phyloP scores from a whole-genome alignment of 2,329 filamentous ascomycete genomes.

The Magnaporthales sp. region DNA sequence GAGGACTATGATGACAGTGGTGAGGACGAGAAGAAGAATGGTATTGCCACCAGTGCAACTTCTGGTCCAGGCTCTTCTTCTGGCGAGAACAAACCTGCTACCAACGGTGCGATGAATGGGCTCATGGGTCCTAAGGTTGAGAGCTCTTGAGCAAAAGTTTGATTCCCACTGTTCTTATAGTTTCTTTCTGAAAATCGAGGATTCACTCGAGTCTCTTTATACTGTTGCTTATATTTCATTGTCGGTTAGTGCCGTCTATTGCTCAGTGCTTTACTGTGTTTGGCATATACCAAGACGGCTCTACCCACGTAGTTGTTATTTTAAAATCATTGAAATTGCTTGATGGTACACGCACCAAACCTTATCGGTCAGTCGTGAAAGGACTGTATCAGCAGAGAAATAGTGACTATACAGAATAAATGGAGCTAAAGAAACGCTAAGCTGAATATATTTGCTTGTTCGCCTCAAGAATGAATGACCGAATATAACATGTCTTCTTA shows the following conservation, averaged over 20 bases:
- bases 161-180: background rate
- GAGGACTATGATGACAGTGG: slow-evolving; percentile 95
- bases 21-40: slow-evolving; percentile 68
- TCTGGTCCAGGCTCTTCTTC: slow-evolving; percentile 33
- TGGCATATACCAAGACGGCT: background rate
- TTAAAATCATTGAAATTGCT: background rate
- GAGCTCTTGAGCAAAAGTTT: slow-evolving; percentile 12
- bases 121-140: slow-evolving; percentile 39
- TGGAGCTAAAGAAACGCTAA: too few relatives aligned
- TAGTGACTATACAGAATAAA: too few relatives aligned
- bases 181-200: background rate
- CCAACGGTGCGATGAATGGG: slow-evolving; percentile 37
- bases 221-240: background rate
- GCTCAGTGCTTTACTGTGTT: background rate
- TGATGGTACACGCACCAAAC: background rate
- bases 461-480: too few relatives aligned
- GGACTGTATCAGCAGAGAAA: background rate
- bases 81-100: slow-evolving; percentile 42
- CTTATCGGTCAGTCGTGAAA: background rate
- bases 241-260: background rate
- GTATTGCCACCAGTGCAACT: slow-evolving; percentile 33
- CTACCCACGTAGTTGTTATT: background rate
- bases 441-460: too few relatives aligned
- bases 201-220: background rate
- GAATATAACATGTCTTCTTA: too few relatives aligned